Evolutionary conservation across 495 filamentous ascomycete genomes (phyloP).

Genomic region (Penicillium ochrochloron): DNA sequence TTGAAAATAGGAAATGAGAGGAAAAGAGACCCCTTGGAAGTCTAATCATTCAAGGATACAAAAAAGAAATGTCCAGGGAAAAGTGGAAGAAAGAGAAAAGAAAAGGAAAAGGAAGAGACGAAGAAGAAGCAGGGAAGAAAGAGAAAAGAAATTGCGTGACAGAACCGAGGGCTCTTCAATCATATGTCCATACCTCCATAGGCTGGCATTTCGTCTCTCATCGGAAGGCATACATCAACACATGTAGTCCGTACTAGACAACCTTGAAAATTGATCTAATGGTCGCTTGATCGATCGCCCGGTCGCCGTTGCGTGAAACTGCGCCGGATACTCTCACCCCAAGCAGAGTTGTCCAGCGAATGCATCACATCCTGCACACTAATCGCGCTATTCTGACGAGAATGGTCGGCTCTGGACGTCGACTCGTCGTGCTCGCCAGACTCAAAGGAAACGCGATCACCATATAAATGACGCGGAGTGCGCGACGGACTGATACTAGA

Average conservation of each 20-base stretch:
- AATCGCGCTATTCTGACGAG: conserved; percentile 65
- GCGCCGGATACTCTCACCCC: conserved; percentile 88
- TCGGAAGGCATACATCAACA: conserved; percentile 18
- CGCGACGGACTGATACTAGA: conserved; percentile 50
- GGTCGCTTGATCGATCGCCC: conserved; percentile 33
- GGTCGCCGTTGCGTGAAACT: conserved; percentile 79
- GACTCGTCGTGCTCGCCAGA: conserved; percentile 25
- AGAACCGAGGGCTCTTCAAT: conserved; percentile 12
- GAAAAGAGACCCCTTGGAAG: conserved; percentile 10
- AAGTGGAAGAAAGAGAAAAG: not conserved
- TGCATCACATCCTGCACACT: conserved; percentile 79
- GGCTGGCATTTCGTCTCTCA: conserved; percentile 15
- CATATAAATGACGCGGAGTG: conserved; percentile 41
- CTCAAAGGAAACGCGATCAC: conserved; percentile 40
- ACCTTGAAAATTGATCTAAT: conserved; percentile 3
- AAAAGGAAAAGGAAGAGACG: conserved; percentile 14
- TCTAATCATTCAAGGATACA: conserved; percentile 25
- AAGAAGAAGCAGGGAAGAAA: no score
- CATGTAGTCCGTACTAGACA: not conserved
- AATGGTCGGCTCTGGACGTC: conserved; percentile 28
- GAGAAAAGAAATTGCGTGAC: conserved; percentile 3
- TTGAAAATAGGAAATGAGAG: conserved; percentile 10
- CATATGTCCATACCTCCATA: conserved; percentile 21
- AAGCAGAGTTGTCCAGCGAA: conserved; percentile 82
- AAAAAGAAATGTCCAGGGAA: conserved; percentile 29